Evolutionary conservation across 345 rosid species (phyloP).

Genomic region (Rhodamnia argentea): DNA sequence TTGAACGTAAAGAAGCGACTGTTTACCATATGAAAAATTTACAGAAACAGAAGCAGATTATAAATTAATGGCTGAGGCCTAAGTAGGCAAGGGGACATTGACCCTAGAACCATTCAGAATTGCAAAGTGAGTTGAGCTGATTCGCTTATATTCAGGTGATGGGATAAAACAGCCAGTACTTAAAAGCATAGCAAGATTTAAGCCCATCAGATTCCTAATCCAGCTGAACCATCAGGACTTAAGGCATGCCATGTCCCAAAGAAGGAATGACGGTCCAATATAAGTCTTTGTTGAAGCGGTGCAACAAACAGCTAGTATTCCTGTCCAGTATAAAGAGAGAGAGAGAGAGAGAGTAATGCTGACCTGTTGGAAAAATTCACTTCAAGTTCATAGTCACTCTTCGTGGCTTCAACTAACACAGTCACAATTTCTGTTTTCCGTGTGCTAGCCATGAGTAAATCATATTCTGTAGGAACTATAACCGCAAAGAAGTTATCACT

Average conservation of each 20-base stretch:
- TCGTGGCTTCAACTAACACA: slow-evolving; percentile 70
- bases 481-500: slow-evolving; percentile 84
- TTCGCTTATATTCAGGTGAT: not conserved
- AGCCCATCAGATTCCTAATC: not conserved
- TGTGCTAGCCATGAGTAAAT: slow-evolving; percentile 85
- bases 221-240: not conserved
- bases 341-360: not conserved
- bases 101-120: not conserved
- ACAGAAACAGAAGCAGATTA: not conserved
- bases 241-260: not conserved
- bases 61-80: not conserved
- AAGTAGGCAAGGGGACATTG: not conserved
- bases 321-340: not conserved
- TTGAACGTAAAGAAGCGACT: not conserved
- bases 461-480: slow-evolving; percentile 86
- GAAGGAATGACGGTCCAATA: not conserved
- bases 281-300: not conserved
- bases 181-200: not conserved
- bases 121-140: not conserved
- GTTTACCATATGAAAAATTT: not conserved
- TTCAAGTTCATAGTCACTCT: slow-evolving; percentile 72
- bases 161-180: not conserved
- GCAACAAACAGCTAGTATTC: not conserved
- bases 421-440: slow-evolving; percentile 86
- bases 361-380: slow-evolving; percentile 72